A percentile compares a stretch with the other conserved stretches of the same genome.
Conservation (phyloP, 139 green algal species). For the Picochlorum costavermella region DNA sequence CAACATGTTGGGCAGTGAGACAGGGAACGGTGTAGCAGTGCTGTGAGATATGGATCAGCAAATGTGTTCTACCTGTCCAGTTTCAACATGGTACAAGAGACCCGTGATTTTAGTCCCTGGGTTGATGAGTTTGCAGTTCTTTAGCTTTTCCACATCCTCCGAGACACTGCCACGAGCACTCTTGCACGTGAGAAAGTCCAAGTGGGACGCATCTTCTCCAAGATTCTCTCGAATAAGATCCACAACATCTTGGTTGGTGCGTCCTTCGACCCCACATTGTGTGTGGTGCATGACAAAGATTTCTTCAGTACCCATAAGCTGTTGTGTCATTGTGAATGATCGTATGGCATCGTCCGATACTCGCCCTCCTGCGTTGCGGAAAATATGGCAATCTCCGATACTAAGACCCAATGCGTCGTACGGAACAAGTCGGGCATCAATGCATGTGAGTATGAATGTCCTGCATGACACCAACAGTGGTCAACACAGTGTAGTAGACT, state of each 20-base stretch:
- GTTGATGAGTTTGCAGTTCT: slow-evolving; percentile 16
- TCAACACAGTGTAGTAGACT: too few relatives aligned
- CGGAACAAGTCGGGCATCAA: slow-evolving; percentile 26
- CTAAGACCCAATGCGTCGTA: slow-evolving; percentile 38
- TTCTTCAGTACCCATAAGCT: slow-evolving; percentile 56
- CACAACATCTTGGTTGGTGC: slow-evolving; percentile 20
- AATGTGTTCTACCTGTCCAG: slow-evolving; percentile 19
- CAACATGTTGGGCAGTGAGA: too few relatives aligned
- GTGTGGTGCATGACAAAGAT: slow-evolving; percentile 61
- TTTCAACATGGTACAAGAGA: slow-evolving; percentile 47
- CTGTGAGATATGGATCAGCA: neutral
- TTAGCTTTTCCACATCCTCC: slow-evolving; percentile 36
- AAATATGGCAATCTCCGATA: slow-evolving; percentile 45
- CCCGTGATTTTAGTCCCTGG: slow-evolving; percentile 29
- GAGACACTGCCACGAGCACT: slow-evolving; percentile 38
- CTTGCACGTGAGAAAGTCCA: slow-evolving; percentile 41
- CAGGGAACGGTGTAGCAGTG: too few relatives aligned
- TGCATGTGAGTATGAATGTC: slow-evolving; percentile 7
- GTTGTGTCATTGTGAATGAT: slow-evolving; percentile 51
- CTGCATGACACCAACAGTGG: neutral
- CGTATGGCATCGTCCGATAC: slow-evolving; percentile 45
- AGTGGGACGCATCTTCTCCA: slow-evolving; percentile 17
- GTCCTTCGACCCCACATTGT: slow-evolving; percentile 44
- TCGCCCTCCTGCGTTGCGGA: slow-evolving; percentile 57
- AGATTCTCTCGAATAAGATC: slow-evolving; percentile 38